Conservation (phyloP, 2,329 filamentous ascomycete genomes). For the Fusarium temperatum region DNA sequence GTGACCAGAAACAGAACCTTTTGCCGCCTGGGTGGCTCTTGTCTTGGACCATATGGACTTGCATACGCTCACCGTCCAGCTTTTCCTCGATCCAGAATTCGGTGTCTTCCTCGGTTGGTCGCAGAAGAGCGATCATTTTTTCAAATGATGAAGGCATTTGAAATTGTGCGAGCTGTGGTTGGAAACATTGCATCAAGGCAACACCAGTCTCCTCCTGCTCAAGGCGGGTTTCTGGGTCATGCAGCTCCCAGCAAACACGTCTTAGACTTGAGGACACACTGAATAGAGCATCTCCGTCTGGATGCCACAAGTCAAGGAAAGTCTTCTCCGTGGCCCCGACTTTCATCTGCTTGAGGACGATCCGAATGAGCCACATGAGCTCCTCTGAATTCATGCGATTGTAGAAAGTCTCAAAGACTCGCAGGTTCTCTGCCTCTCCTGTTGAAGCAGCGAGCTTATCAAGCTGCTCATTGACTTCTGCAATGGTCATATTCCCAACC, state of each 20-base stretch:
- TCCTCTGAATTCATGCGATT: conserved; percentile 92
- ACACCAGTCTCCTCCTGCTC: conserved; percentile 80
- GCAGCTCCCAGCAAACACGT: conserved; percentile 93
- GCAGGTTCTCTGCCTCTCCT: conserved; percentile 84
- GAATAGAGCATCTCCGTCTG: conserved; percentile 80
- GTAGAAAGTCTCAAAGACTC: conserved; percentile 86
- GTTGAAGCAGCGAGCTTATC: conserved; percentile 79
- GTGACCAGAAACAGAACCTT: conserved; percentile 88
- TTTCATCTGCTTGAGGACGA: conserved; percentile 83
- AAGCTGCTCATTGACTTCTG: conserved; percentile 86
- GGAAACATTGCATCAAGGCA: conserved; percentile 91
- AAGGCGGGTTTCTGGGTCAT: conserved; percentile 75
- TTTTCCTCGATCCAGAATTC: conserved; percentile 99
- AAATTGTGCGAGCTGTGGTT: conserved; percentile 93
- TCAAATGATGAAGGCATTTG: conserved; percentile 82
- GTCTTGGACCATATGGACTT: conserved; percentile 89
- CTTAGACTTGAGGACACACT: conserved; percentile 91
- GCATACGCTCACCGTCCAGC: conserved; percentile 95
- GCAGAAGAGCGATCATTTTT: conserved; percentile 76
- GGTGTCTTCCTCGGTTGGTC: conserved; percentile 72
- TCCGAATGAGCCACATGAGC: conserved; percentile 92
- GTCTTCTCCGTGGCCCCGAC: conserved; percentile 87
- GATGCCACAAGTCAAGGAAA: conserved; percentile 83
- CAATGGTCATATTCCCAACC: conserved; percentile 83
- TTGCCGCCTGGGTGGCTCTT: conserved; percentile 72